A percentile compares a stretch with the other conserved stretches of the same genome.
Evolutionary conservation across 225 moss, liverwort and hornwort genomes (phyloP).

Genomic region (Sphagnum contortum): DNA sequence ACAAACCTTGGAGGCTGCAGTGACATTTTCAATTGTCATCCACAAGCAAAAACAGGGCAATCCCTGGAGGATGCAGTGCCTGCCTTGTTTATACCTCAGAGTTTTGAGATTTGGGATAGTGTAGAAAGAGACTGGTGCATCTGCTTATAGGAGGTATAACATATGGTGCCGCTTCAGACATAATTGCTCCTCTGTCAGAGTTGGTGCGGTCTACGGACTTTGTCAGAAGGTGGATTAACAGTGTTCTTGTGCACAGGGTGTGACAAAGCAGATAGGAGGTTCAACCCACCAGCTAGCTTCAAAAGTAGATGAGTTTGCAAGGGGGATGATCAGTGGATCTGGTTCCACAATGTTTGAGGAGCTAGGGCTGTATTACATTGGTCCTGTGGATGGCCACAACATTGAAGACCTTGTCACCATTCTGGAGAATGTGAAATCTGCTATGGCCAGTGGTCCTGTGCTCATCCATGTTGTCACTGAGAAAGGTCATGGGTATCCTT

Average conservation of each 20-base stretch:
- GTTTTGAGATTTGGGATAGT: too few species aligned
- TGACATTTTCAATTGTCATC: too few species aligned
- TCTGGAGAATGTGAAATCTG: constrained; percentile 8
- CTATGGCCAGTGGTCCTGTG: constrained; percentile 10
- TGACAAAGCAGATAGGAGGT: constrained; percentile 9
- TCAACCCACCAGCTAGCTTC: constrained; percentile 8
- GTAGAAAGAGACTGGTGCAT: too few species aligned
- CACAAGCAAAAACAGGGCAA: too few species aligned
- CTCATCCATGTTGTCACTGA: constrained; percentile 11
- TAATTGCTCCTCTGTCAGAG: too few species aligned
- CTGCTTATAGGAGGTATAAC: neutral
- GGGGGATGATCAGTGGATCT: constrained; percentile 9
- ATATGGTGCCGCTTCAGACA: neutral
- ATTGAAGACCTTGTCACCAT: constrained; percentile 9
- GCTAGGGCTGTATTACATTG: constrained; percentile 14
- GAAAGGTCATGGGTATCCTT: constrained; percentile 10
- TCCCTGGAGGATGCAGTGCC: too few species aligned
- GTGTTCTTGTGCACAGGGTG: neutral
- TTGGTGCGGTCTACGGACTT: neutral
- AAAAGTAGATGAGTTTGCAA: constrained; percentile 13
- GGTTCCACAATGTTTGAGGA: constrained; percentile 10
- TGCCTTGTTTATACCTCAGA: too few species aligned
- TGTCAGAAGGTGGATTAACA: neutral
- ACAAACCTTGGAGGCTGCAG: neutral
- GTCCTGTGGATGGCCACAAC: constrained; percentile 13